phyloP scores from a whole-genome alignment of 2,329 filamentous ascomycete genomes.

The Teratosphaeria nubilosa region DNA sequence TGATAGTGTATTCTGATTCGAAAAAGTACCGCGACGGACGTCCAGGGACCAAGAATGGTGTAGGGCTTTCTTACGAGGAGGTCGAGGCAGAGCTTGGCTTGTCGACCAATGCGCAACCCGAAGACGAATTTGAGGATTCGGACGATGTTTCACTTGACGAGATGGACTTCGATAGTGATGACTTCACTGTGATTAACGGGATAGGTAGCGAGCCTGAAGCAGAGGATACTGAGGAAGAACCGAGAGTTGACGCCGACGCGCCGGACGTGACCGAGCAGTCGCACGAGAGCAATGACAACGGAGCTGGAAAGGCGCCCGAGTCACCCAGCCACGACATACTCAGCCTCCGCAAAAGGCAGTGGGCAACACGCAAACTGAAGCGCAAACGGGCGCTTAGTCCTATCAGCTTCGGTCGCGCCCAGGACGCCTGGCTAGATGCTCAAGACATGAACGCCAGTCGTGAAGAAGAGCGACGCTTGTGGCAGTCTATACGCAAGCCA shows the following conservation, averaged over 20 bases:
- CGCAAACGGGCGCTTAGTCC: conserved; percentile 13
- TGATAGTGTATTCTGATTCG: conserved; percentile 37
- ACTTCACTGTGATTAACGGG: conserved; percentile 6
- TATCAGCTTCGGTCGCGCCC: conserved; percentile 10
- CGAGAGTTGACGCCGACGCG: not conserved
- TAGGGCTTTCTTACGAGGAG: conserved; percentile 28
- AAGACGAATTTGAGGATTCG: not conserved
- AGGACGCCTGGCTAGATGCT: conserved; percentile 37
- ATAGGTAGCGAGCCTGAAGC: not conserved
- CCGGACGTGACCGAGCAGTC: not conserved
- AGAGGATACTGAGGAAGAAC: not conserved
- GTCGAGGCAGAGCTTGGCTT: conserved; percentile 31
- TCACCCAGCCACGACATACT: too few species aligned
- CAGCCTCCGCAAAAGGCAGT: not conserved
- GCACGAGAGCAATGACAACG: not conserved
- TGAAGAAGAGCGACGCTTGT: conserved; percentile 37
- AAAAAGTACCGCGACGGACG: conserved; percentile 20
- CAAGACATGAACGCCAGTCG: conserved; percentile 37
- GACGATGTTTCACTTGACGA: conserved; percentile 35
- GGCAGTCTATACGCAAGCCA: conserved; percentile 31
- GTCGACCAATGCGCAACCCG: not conserved
- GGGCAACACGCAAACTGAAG: conserved; percentile 3
- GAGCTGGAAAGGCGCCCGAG: not conserved
- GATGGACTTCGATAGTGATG: conserved; percentile 15
- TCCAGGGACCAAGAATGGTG: conserved; percentile 14